Conservation (phyloP, 352 stramenopile species). For the Pythium myriotylum region DNA sequence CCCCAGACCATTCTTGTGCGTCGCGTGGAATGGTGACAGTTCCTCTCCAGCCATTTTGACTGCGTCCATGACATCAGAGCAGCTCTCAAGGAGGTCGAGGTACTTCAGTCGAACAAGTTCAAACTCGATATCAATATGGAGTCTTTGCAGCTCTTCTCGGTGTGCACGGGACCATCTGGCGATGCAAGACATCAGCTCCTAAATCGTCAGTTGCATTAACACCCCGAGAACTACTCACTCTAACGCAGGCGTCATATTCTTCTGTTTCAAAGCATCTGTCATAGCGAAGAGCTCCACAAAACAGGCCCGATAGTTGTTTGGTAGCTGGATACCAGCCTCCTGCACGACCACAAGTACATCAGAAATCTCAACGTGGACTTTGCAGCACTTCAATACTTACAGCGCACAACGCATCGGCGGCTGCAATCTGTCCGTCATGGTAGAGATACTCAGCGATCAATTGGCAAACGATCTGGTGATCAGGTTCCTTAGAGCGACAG, state of each 20-base stretch:
- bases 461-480: constrained; percentile 65
- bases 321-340: constrained; percentile 62
- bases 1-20: constrained; percentile 50
- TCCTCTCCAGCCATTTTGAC: constrained; percentile 70
- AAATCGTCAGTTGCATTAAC: too few relatives aligned
- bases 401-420: constrained; percentile 69
- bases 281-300: constrained; percentile 74
- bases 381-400: constrained; percentile 34
- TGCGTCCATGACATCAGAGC: constrained; percentile 66
- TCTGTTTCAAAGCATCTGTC: constrained; percentile 62
- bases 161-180: constrained; percentile 67
- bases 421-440: constrained; percentile 76
- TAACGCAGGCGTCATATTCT: constrained; percentile 64
- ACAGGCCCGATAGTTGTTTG: constrained; percentile 53
- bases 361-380: background rate
- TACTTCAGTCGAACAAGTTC: constrained; percentile 84
- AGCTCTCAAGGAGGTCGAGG: constrained; percentile 70
- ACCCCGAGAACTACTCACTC: constrained; percentile 39
- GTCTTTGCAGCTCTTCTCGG: constrained; percentile 46
- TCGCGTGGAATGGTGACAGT: constrained; percentile 60
- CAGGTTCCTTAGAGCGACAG: constrained; percentile 57
- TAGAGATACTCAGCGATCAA: constrained; percentile 81
- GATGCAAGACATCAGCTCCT: too few relatives aligned
- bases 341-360: constrained; percentile 13
- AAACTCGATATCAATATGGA: constrained; percentile 81